Evolutionary conservation across 108 stramenopile species (phyloP).

Genomic region (Conticribra guillardii): DNA sequence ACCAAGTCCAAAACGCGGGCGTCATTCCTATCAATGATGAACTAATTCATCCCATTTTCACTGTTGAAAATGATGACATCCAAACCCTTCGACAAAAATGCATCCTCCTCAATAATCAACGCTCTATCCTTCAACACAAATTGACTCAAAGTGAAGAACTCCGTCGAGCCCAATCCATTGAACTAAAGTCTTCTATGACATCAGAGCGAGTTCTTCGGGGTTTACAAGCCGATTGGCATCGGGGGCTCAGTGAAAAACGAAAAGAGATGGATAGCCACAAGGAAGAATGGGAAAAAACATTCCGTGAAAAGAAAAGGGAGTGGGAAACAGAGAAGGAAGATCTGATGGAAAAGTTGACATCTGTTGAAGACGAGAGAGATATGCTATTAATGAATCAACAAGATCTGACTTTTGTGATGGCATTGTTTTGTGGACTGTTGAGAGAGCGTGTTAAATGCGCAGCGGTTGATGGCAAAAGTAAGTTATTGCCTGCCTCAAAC

Average conservation of each 20-base stretch:
- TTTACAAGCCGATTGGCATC: constrained; percentile 32
- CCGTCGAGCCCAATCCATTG: constrained; percentile 13
- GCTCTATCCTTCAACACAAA: constrained; percentile 12
- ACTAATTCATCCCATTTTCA: not conserved
- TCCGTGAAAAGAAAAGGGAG: not conserved
- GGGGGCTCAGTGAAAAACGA: constrained; percentile 17
- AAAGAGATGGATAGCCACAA: constrained; percentile 34
- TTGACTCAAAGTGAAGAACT: constrained; percentile 25
- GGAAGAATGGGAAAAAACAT: constrained; percentile 26
- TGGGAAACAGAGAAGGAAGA: constrained; percentile 15
- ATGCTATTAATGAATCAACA: constrained; percentile 10
- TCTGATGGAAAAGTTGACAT: constrained; percentile 3
- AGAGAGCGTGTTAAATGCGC: constrained; percentile 4
- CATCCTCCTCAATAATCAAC: constrained; percentile 18
- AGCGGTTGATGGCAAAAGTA: constrained; percentile 3
- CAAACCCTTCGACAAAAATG: constrained; percentile 26
- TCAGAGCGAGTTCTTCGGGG: constrained; percentile 32
- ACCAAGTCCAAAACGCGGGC: not conserved
- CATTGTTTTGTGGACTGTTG: constrained; percentile 18
- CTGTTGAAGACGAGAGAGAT: constrained; percentile 5
- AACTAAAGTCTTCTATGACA: constrained; percentile 15
- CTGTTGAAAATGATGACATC: constrained; percentile 16
- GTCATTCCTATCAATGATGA: not conserved
- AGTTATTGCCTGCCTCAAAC: constrained; percentile 3
- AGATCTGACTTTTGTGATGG: constrained; percentile 20